Conservation (phyloP, 169 alveolate genomes). For the Amoebophrya sp. region DNA sequence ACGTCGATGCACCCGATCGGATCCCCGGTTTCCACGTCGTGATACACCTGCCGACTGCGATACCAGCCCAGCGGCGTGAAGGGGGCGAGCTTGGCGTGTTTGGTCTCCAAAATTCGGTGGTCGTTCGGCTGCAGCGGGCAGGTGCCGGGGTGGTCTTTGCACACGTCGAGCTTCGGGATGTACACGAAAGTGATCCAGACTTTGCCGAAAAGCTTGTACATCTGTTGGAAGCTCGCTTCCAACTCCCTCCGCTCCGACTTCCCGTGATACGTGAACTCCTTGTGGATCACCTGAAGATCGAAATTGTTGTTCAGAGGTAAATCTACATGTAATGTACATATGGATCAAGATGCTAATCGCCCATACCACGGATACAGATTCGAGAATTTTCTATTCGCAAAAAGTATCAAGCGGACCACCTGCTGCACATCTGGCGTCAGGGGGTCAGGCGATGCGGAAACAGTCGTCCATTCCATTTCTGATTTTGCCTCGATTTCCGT, state of each 20-base stretch:
- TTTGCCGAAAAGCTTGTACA: neutral
- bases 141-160: neutral
- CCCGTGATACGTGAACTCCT: neutral
- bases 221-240: neutral
- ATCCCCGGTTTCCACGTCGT: neutral
- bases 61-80: neutral
- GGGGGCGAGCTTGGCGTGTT: neutral
- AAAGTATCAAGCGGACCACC: no score
- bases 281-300: no score
- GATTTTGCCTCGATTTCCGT: no score
- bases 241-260: neutral
- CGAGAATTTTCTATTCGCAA: no score
- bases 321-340: no score
- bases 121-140: neutral
- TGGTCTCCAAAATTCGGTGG: neutral
- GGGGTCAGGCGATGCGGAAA: no score
- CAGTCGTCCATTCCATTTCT: no score
- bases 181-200: neutral
- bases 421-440: no score
- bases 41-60: neutral
- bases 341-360: no score
- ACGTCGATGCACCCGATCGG: neutral
- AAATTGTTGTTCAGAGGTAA: no score
- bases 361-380: no score
- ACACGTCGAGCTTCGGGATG: neutral